Evolutionary conservation across 495 filamentous ascomycete species (phyloP).

Genomic region (Parachaetomium inaequale): DNA sequence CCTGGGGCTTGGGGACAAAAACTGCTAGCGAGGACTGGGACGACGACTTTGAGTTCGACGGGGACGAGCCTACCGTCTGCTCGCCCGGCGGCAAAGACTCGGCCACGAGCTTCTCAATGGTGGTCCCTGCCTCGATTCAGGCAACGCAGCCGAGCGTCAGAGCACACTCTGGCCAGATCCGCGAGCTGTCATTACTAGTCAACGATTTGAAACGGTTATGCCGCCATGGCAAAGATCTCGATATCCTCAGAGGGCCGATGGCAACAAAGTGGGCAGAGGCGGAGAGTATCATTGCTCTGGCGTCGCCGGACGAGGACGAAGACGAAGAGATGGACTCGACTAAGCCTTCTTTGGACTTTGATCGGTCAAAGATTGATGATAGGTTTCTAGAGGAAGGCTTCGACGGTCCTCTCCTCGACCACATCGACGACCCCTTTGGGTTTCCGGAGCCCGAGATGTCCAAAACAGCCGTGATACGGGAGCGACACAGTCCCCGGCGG

Average conservation of each 20-base stretch:
- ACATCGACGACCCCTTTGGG: constrained; percentile 35
- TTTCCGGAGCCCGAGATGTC: constrained; percentile 37
- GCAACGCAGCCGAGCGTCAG: constrained; percentile 80
- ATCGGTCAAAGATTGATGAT: constrained; percentile 39
- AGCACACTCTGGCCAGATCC: constrained; percentile 81
- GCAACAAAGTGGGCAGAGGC: constrained; percentile 76
- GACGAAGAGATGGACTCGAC: constrained; percentile 31
- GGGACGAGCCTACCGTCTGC: constrained; percentile 40
- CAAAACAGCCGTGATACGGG: constrained; percentile 42
- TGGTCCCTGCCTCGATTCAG: constrained; percentile 76
- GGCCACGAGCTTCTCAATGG: constrained; percentile 55
- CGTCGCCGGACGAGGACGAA: constrained; percentile 74
- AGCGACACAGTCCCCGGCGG: constrained; percentile 41
- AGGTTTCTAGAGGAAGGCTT: constrained; percentile 60
- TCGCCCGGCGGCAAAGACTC: constrained; percentile 39
- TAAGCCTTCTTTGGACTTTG: constrained; percentile 30
- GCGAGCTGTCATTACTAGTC: constrained; percentile 77
- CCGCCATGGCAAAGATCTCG: constrained; percentile 67
- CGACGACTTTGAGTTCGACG: constrained; percentile 76
- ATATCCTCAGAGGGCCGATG: constrained; percentile 59
- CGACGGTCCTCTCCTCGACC: constrained; percentile 36
- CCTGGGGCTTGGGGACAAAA: constrained; percentile 82
- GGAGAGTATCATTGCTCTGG: constrained; percentile 80
- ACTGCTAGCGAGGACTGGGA: constrained; percentile 82
- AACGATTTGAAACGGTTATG: constrained; percentile 63